These are phyloP conservation scores for Termitomyces sp. DNA, from an alignment of 768 basidiomycete species.

Conservation along the genomic window DNA sequence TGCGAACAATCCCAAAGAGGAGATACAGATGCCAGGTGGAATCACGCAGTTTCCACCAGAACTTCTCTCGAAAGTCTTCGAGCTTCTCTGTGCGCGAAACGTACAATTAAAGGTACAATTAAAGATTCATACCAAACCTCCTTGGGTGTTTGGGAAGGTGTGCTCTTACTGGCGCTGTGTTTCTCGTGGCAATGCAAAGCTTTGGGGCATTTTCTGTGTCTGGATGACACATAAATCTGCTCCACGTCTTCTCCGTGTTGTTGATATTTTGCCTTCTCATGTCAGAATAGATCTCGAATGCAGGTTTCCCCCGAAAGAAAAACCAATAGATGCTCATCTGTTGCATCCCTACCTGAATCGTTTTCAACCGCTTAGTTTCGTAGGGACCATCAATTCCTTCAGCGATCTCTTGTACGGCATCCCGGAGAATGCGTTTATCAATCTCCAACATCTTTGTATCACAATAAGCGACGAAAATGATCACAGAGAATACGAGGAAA, in stretches of 20 bases:
- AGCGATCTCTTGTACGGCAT: not conserved
- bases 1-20: no score
- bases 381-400: not conserved
- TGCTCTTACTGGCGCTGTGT: no score
- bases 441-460: not conserved
- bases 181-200: no score
- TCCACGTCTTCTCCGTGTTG: not conserved
- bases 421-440: no score
- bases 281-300: not conserved
- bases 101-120: no score
- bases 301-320: not conserved
- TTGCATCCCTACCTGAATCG: not conserved
- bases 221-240: not conserved
- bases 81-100: not conserved
- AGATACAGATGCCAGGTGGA: no score
- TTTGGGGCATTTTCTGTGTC: not conserved
- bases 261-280: not conserved
- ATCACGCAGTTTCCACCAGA: not conserved
- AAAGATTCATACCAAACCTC: not conserved
- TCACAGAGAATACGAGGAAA: not conserved
- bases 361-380: not conserved
- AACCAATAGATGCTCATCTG: not conserved
- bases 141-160: no score
- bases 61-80: conserved; percentile 8
- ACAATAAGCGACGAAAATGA: not conserved